Base-by-base conservation (phyloP, 1,284 basidiomycete species). In the Acaromyces ingoldii region DNA sequence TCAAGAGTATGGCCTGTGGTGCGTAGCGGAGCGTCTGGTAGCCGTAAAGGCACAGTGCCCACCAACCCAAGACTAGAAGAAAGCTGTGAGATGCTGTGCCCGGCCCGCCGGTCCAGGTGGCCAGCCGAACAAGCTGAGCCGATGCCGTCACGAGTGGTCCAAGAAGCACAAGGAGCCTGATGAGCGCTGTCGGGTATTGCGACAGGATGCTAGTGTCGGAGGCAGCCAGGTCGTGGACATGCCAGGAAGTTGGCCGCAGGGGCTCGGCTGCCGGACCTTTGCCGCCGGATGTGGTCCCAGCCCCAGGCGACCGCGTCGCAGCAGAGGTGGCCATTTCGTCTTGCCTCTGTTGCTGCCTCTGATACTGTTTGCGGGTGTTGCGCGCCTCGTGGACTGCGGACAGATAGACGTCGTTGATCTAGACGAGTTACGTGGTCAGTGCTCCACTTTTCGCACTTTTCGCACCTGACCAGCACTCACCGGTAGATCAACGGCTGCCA, bases 11-110 rank as follows among this genome's bases (percentile, higher is more conserved):
- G 4, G 56, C 48, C 41, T 75, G 71, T 13, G 72, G 71, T 3
- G 65, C 63, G 48, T 72, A 75, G 1, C 72, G 58, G 11, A 75
- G 25, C 2, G 68, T 44, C 47, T 71, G 66, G 53, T 75, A 75
- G 6, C 67, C 70, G 49, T 64, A 70, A 30, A 72, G 57, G 53
- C 71, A 69, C 13, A 46, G 26, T 17, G 64, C 53, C 48, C 66
- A 61, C 53, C 66, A 74, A 3, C 49, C 53, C n/a, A 72, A 47
- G 11, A 74, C 50, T n/a, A 74, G 53, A 1, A 72, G 54, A 53
- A 67, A 54, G 38, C 67, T 70, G 11, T 58, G 57, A 0, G 60
- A 51, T 9, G 42, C 62, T 6, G 62, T 65, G 10, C 46, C 50
- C 19, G 60, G 56, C 9, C 67, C 65, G 17, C 61, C 63, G 2